These are phyloP conservation scores for Fusarium papillatum DNA, from an alignment of 2,329 filamentous ascomycete genomes.

Conservation along the genomic window DNA sequence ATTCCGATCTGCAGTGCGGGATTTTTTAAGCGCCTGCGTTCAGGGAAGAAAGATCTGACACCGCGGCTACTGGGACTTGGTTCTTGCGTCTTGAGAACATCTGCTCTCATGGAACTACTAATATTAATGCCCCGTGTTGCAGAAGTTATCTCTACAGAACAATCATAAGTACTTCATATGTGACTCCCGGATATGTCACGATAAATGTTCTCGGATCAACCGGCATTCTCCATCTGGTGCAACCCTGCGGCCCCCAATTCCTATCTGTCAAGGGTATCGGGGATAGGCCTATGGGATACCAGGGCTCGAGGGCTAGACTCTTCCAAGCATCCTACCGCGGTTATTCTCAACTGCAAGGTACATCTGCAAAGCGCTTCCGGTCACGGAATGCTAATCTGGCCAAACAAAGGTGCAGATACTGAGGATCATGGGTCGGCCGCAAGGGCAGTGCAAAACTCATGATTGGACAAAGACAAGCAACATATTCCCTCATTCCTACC, in stretches of 20 bases:
- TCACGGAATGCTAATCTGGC: not conserved
- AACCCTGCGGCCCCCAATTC: not conserved
- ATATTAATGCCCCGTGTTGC: not conserved
- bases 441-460: not conserved
- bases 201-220: not conserved
- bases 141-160: not conserved
- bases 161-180: not conserved
- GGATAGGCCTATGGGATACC: not conserved
- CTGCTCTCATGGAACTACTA: not conserved
- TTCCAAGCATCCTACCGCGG: not conserved
- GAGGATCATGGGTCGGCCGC: not conserved
- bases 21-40: not conserved
- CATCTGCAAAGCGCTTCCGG: not conserved
- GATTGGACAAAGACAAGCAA: not conserved
- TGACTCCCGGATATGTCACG: not conserved
- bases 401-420: not conserved
- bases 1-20: not conserved
- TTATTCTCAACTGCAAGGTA: not conserved
- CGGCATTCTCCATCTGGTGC: not conserved
- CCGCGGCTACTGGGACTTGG: not conserved
- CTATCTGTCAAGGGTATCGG: not conserved
- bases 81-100: not conserved
- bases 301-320: not conserved
- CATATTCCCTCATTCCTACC: not conserved
- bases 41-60: not conserved